phyloP scores from a whole-genome alignment of 1,284 basidiomycete species.

The Papiliotrema flavescens region DNA sequence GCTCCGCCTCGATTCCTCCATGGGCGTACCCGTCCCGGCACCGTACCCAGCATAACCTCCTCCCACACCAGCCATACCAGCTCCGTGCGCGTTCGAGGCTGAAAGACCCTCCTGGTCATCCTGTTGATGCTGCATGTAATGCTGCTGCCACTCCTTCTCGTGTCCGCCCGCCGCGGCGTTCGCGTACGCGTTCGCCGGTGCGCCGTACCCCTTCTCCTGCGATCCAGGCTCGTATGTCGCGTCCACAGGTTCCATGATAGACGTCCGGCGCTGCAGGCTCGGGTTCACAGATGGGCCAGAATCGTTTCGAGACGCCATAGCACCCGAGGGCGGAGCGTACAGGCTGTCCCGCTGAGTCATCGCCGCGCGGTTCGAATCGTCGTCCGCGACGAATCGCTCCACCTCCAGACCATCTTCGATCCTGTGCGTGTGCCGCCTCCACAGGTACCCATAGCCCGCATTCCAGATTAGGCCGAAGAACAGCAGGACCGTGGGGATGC shows the following conservation, averaged over 20 bases:
- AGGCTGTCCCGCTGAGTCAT: constrained; percentile 18
- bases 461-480: constrained; percentile 83
- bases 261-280: constrained; percentile 14
- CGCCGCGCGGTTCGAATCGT: constrained; percentile 24
- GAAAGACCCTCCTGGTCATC: too few species aligned
- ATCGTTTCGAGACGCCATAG: constrained; percentile 1
- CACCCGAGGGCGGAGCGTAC: constrained; percentile 7
- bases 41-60: too few species aligned
- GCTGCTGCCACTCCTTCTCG: too few species aligned
- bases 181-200: too few species aligned
- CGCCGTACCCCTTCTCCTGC: too few species aligned
- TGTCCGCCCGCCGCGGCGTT: too few species aligned
- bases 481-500: constrained; percentile 52
- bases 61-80: too few species aligned
- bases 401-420: constrained; percentile 47
- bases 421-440: constrained; percentile 38
- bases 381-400: constrained; percentile 32
- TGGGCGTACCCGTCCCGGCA: too few species aligned
- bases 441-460: constrained; percentile 43
- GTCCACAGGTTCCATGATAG: constrained; percentile 32
- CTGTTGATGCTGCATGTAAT: too few species aligned
- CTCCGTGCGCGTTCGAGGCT: too few species aligned
- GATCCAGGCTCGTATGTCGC: neutral
- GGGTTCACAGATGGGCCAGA: neutral
- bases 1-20: too few species aligned